These are phyloP conservation scores for Lachancea lanzarotensis DNA, from an alignment of 805 yeast species.

Conservation along the genomic window DNA sequence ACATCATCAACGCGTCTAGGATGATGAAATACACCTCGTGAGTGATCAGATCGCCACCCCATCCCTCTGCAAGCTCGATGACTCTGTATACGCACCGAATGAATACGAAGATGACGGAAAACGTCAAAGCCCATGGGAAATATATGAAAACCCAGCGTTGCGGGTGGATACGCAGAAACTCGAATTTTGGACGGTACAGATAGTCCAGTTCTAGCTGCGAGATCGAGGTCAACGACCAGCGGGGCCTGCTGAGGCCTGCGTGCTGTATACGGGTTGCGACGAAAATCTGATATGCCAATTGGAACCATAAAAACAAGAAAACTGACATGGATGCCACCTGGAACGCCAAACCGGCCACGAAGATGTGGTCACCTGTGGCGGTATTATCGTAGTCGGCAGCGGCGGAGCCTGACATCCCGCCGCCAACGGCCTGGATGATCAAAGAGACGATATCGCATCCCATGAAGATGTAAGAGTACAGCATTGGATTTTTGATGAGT, in stretches of 20 bases:
- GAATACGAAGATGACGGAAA: slow-evolving; percentile 48
- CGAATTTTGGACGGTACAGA: slow-evolving; percentile 23
- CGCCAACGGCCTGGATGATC: slow-evolving; percentile 68
- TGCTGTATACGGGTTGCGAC: slow-evolving; percentile 24
- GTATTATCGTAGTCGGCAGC: slow-evolving; percentile 26
- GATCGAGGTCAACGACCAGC: slow-evolving; percentile 13
- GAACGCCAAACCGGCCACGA: slow-evolving; percentile 72
- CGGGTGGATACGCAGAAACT: slow-evolving; percentile 25
- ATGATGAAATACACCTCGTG: slow-evolving; percentile 54
- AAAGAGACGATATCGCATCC: slow-evolving; percentile 59
- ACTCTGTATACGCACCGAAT: slow-evolving; percentile 69
- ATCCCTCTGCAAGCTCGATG: slow-evolving; percentile 57
- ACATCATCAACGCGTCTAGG: slow-evolving; percentile 58
- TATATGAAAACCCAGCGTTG: slow-evolving; percentile 33
- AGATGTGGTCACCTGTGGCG: slow-evolving; percentile 33
- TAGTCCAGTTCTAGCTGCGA: slow-evolving; percentile 19
- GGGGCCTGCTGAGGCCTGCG: slow-evolving; percentile 13
- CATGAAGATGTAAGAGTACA: slow-evolving; percentile 53
- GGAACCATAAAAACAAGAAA: slow-evolving; percentile 46
- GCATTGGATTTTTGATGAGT: slow-evolving; percentile 30
- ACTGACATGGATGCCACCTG: slow-evolving; percentile 67
- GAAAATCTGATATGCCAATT: slow-evolving; percentile 40
- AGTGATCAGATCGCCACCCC: slow-evolving; percentile 58
- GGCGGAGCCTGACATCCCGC: slow-evolving; percentile 58
- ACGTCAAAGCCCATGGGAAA: slow-evolving; percentile 41